Evolutionary conservation across 495 filamentous ascomycete species (phyloP), one percentile per base, ranked within the genome.

Genomic region (Penicillium mononematosum): DNA sequence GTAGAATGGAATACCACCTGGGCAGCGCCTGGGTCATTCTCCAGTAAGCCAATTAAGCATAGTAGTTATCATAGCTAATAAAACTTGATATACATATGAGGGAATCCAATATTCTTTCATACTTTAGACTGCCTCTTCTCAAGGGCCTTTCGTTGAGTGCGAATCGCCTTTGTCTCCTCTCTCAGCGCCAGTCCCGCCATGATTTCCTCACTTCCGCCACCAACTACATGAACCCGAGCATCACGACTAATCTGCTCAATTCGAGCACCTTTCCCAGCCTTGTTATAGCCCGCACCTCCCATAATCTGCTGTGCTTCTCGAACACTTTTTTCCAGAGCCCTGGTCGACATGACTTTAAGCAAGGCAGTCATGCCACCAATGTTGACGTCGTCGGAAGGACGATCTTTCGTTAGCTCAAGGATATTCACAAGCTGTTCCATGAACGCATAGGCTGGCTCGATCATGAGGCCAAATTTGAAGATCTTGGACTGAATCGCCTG

Each of bases 291-390:
- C 14, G 79, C 74, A 0, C 83, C 83, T 14, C 83, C 83, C 54
- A 86, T 66, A 39, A 85, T 77, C 63, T 86, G 83, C 74, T 85
- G 83, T 2, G 83, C 81, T 58, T 86, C 83, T 8, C 83, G 70
- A 27, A 78, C 78, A 45, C 78, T 78, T 63, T 80, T 76, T 67
- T 86, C 83, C 10, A 85, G 60, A 12, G 80, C 75, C 25, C 78
- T 67, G 0, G 79, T 82, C 3, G 79, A 80, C 68, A 78, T 77
- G 6, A 85, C 82, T 64, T 85, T 86, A 9, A 76, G 57, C 24
- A 75, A 60, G 1, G 72, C 74, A 8, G 72, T 76, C 78, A 78
- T 78, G 0, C 78, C 78, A 6, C 78, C 76, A 31, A 80, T 79
- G 45, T 72, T 74, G 27, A 77, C 73, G 44, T 69, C 66, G 53